A percentile compares a stretch with the other conserved stretches of the same genome.
phyloP scores from a whole-genome alignment of 306 rosid species.

The Prunus persica region Prunus_persica_NCBIv2 NC_034009.1:40754001-40754500 shows the following conservation, averaged over 20 bases:
- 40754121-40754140: constrained; percentile 88
- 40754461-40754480: constrained; percentile 85
- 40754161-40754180: neutral
- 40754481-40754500: constrained; percentile 73
- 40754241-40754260: constrained; percentile 80
- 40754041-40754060: constrained; percentile 74
- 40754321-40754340: neutral
- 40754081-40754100: constrained; percentile 92
- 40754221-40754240: constrained; percentile 97
- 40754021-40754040: constrained; percentile 61
- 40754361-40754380: constrained; percentile 53
- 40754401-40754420: constrained; percentile 90
- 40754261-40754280: constrained; percentile 97
- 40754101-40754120: constrained; percentile 69
- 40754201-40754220: neutral
- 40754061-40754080: constrained; percentile 95
- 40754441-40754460: constrained; percentile 76
- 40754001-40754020: neutral
- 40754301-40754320: neutral
- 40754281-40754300: constrained; percentile 85
- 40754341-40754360: neutral
- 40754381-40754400: constrained; percentile 79
- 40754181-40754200: neutral
- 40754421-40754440: constrained; percentile 82
- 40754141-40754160: constrained; percentile 14